A percentile compares a stretch with the other conserved stretches of the same genome.
Evolutionary conservation across 208 protist species (phyloP).

Genomic region (Trichomonas vaginalis): DNA sequence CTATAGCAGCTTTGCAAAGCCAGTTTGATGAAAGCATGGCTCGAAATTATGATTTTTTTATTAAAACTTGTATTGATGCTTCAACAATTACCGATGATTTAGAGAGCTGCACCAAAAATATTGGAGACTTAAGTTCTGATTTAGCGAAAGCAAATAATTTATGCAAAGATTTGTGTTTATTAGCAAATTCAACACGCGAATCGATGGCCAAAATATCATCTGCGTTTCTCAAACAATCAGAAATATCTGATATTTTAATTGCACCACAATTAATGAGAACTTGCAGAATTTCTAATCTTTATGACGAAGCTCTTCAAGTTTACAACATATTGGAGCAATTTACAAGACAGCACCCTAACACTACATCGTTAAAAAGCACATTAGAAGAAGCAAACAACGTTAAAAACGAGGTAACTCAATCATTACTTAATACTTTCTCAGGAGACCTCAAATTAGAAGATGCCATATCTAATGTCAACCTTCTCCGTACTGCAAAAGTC

Average conservation of each 20-base stretch:
- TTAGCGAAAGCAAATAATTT: neutral
- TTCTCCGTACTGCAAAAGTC: neutral
- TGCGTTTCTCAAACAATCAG: neutral
- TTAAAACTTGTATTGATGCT: neutral
- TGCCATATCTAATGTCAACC: neutral
- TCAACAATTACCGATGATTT: constrained; percentile 8
- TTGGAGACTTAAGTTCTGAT: neutral
- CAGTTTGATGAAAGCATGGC: constrained; percentile 13
- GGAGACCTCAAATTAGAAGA: neutral
- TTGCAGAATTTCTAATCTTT: neutral
- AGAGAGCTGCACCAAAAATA: neutral
- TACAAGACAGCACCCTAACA: neutral
- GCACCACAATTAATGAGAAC: neutral
- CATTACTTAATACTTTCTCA: neutral
- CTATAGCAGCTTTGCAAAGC: neutral
- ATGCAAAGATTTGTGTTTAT: neutral
- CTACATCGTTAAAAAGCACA: neutral
- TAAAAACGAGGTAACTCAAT: neutral
- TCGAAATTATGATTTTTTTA: constrained; percentile 8
- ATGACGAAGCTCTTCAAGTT: constrained; percentile 16
- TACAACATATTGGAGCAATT: neutral
- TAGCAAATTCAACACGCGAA: neutral
- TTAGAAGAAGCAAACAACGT: neutral
- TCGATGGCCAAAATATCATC: neutral
- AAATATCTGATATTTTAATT: neutral